Conservation (phyloP, 345 rosid species). For the Dimocarpus longan region DNA sequence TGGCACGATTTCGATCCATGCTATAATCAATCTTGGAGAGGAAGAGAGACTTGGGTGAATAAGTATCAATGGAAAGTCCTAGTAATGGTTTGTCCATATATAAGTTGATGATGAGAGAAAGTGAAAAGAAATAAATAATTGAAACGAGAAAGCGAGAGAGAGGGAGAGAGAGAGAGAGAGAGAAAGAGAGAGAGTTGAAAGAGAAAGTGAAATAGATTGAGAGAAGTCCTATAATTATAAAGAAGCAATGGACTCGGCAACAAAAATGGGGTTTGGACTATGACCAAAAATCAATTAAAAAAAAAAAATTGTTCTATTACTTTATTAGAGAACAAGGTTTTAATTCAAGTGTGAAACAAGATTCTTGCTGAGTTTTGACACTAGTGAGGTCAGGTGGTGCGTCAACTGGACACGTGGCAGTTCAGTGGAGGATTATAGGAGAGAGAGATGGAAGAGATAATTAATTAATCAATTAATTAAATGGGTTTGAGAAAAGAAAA, state of each 20-base stretch:
- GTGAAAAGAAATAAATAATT: background rate
- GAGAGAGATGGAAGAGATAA: conserved; percentile 13
- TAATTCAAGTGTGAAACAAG: conserved; percentile 4
- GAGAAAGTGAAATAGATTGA: background rate
- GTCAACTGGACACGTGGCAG: conserved; percentile 42
- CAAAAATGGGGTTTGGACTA: conserved; percentile 29
- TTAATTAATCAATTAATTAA: background rate
- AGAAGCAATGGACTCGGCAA: conserved; percentile 30
- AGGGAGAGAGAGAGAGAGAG: background rate
- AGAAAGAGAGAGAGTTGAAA: background rate
- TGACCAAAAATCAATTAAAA: conserved; percentile 32
- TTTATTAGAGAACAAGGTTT: conserved; percentile 4
- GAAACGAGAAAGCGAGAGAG: background rate
- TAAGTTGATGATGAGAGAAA: background rate
- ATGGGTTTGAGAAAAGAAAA: background rate
- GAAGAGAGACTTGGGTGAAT: background rate
- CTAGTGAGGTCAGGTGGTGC: conserved; percentile 42
- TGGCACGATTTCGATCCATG: background rate
- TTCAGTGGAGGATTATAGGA: conserved; percentile 24
- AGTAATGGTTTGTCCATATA: background rate
- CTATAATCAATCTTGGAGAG: background rate
- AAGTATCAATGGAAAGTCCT: background rate
- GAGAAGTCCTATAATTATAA: background rate
- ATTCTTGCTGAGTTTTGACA: background rate
- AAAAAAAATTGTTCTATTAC: background rate